Evolutionary conservation across 139 green algal genomes (phyloP), one percentile per base, ranked within the genome.

Genomic region (Microglena sp.): DNA sequence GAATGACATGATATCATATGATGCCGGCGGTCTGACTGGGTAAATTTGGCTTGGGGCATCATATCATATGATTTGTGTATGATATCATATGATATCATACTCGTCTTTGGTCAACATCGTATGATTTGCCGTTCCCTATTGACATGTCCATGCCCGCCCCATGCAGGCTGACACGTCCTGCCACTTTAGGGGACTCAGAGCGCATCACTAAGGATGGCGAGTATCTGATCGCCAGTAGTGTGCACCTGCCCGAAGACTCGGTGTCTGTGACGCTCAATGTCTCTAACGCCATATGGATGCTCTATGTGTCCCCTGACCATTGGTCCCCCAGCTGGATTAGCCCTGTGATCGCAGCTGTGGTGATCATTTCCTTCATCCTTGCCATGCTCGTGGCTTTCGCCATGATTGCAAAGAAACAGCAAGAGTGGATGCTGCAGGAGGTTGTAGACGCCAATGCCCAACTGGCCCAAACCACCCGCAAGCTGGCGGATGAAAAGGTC

Each of bases 401-500:
- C 18, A 62, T 66, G 44, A 62, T 65, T 4, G 64, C 35, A 0
- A 70, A 67, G 61, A 66, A 66, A 28, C 62, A 76, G n/a, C 75
- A 77, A 67, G 33, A 33, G 18, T 62, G 60, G 35, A 66, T 82
- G 62, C 70, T 82, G 27, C n/a, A 45, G 0, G 66, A 75, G 11
- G 72, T 73, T 11, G 45, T 82, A 66, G 60, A 62, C 1, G 53
- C 45, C 15, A 77, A 82, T 30, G 33, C n/a, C 2, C 45, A 70
- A 35, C 75, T 82, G 28, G 75, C 60, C 1, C 53, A 75, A 44
- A 82, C 75, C 2, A 82, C 75, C 7, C 45, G 29, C 1, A 55
- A 73, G 43, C 67, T 82, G 6, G 63, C 77, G 7, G 43, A 60
- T 60, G 68, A 75, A 29, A 71, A 81, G 69, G 50, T 69, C 63